Conservation (phyloP, 495 filamentous ascomycete genomes). For the Podospora conica region DNA sequence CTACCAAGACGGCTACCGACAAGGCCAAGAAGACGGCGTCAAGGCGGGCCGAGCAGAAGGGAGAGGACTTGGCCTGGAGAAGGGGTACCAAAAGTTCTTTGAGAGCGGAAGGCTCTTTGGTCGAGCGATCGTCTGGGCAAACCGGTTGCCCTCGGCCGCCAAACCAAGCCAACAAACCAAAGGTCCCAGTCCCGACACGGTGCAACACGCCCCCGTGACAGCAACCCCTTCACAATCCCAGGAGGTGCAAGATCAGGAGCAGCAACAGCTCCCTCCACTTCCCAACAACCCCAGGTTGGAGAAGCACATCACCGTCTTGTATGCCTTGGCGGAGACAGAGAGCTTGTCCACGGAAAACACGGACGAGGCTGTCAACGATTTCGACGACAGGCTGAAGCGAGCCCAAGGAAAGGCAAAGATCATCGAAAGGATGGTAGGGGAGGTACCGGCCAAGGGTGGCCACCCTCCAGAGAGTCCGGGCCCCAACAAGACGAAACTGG, state of each 20-base stretch:
- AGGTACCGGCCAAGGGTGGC: slow-evolving; percentile 26
- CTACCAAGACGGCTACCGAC: slow-evolving; percentile 74
- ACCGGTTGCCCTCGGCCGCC: slow-evolving; percentile 24
- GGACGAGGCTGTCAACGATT: slow-evolving; percentile 77
- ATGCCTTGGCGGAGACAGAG: slow-evolving; percentile 72
- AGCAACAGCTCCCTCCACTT: slow-evolving; percentile 28
- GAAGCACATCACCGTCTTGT: slow-evolving; percentile 65
- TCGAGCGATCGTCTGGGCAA: slow-evolving; percentile 73
- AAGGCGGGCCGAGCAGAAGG: slow-evolving; percentile 80
- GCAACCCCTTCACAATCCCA: not conserved
- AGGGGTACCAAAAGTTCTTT: slow-evolving; percentile 85
- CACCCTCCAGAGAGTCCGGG: slow-evolving; percentile 1
- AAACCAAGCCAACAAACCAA: slow-evolving; percentile 11
- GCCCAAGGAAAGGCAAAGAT: slow-evolving; percentile 76
- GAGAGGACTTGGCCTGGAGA: slow-evolving; percentile 80
- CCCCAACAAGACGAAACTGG: slow-evolving; percentile 1
- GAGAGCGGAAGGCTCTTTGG: slow-evolving; percentile 77
- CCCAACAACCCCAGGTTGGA: slow-evolving; percentile 57
- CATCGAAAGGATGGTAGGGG: slow-evolving; percentile 66
- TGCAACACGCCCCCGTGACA: not conserved
- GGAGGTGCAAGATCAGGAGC: not conserved
- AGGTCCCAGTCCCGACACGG: not conserved
- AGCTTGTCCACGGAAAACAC: slow-evolving; percentile 70
- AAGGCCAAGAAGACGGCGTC: slow-evolving; percentile 72
- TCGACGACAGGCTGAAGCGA: slow-evolving; percentile 75